Conservation (phyloP, 352 stramenopile genomes). For the Phytopythium montanum region DNA sequence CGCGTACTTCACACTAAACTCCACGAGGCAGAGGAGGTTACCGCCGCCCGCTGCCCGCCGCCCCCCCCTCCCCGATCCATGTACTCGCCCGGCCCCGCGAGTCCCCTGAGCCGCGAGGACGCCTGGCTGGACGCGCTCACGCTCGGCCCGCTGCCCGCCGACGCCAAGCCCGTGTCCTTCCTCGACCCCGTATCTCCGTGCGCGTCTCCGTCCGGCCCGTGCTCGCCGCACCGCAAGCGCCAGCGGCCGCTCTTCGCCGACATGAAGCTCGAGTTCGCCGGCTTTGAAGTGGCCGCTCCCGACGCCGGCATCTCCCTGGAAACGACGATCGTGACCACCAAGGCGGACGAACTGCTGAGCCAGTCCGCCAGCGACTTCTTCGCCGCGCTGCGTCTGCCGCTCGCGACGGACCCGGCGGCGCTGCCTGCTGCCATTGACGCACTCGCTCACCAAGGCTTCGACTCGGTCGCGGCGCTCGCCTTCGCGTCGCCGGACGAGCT, state of each 20-base stretch:
- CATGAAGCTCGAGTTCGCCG: conserved; percentile 63
- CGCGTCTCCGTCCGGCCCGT: conserved; percentile 2
- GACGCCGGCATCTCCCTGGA: conserved; percentile 1
- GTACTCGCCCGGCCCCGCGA: background rate
- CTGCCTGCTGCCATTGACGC: conserved; percentile 28
- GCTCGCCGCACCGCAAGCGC: conserved; percentile 11
- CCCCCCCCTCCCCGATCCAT: background rate
- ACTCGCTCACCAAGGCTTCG: conserved; percentile 54
- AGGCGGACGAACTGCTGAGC: conserved; percentile 27
- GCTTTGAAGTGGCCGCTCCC: conserved; percentile 22
- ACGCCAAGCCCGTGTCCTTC: background rate
- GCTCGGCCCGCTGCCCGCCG: background rate
- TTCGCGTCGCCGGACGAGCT: conserved; percentile 49
- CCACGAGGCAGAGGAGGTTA: no score
- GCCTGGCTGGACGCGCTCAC: conserved; percentile 6
- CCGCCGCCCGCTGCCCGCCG: no score
- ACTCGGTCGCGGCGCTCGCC: conserved; percentile 49
- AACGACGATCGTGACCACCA: no score
- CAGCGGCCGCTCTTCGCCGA: conserved; percentile 33
- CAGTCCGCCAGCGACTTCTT: conserved; percentile 25
- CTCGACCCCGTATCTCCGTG: conserved; percentile 7
- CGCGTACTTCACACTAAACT: no score
- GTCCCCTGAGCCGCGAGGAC: background rate
- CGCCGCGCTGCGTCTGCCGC: conserved; percentile 39
- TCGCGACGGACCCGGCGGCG: conserved; percentile 24